These are phyloP conservation scores for Apiotrichum laibachii DNA, from an alignment of 1,284 basidiomycete species.

Conservation along the genomic window DNA sequence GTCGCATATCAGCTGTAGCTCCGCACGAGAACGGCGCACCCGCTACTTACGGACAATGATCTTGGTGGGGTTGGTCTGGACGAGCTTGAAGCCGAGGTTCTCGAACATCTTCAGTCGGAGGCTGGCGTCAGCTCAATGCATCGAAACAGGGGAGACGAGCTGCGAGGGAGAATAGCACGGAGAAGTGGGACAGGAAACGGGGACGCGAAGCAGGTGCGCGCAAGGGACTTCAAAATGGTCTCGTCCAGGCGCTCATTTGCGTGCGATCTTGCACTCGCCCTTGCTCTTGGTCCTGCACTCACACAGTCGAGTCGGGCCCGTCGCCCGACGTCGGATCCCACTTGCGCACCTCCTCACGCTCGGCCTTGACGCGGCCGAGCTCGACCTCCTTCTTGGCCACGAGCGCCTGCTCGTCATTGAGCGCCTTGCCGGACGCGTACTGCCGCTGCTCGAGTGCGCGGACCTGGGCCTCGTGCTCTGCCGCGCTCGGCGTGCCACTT, in stretches of 20 bases:
- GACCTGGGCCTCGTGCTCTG: constrained; percentile 39
- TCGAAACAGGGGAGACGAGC: too few relatives aligned
- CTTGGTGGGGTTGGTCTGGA: constrained; percentile 28
- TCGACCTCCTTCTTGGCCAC: constrained; percentile 42
- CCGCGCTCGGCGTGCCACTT: constrained; percentile 29
- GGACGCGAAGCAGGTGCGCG: too few relatives aligned
- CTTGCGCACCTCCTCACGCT: constrained; percentile 36
- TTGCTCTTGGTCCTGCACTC: constrained; percentile 14
- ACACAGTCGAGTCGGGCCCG: constrained; percentile 36
- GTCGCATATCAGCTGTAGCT: neutral
- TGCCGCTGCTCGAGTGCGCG: constrained; percentile 38
- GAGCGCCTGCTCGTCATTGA: constrained; percentile 41
- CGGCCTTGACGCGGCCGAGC: constrained; percentile 29
- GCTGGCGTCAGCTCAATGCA: constrained; percentile 13
- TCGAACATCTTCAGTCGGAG: constrained; percentile 39
- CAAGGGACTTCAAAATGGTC: too few relatives aligned
- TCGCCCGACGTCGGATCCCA: constrained; percentile 32
- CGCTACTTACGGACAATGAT: constrained; percentile 44
- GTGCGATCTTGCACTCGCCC: too few relatives aligned
- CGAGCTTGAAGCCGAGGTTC: constrained; percentile 38
- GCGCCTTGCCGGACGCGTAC: constrained; percentile 34
- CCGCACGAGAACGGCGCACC: too few relatives aligned
- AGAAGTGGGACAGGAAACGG: too few relatives aligned
- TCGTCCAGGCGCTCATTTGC: too few relatives aligned
- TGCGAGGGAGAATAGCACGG: too few relatives aligned